Evolutionary conservation across 208 protist genomes (phyloP).

Genomic region (Phytomonas francai): DNA sequence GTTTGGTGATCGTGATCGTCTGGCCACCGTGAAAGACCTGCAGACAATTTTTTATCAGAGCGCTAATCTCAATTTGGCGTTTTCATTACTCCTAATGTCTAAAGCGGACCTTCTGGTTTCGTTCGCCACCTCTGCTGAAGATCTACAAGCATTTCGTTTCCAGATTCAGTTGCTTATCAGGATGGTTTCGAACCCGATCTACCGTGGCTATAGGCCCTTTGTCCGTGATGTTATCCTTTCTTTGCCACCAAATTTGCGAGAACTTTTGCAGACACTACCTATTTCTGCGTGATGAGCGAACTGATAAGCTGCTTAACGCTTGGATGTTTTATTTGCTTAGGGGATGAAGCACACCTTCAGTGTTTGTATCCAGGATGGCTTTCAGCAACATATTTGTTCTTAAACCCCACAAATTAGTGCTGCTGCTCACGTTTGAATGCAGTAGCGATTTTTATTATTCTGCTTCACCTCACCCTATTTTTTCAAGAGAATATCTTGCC

Average conservation of each 20-base stretch:
- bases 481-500: slow-evolving; percentile 3
- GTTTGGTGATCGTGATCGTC: slow-evolving; percentile 31
- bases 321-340: background rate
- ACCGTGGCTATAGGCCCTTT: slow-evolving; percentile 45
- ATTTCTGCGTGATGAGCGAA: background rate
- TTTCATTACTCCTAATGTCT: slow-evolving; percentile 48
- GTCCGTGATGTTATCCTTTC: slow-evolving; percentile 40
- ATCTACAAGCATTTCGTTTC: background rate
- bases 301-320: background rate
- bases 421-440: background rate
- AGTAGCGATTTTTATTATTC: background rate
- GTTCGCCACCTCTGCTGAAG: background rate
- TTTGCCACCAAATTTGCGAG: slow-evolving; percentile 17
- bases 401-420: background rate
- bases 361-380: background rate
- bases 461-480: background rate
- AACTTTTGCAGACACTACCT: background rate
- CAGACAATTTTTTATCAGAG: slow-evolving; percentile 22
- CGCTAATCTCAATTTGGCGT: slow-evolving; percentile 25
- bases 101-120: slow-evolving; percentile 24
- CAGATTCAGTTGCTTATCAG: slow-evolving; percentile 7
- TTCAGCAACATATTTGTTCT: background rate
- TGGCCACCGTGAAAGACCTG: slow-evolving; percentile 22
- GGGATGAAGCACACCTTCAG: background rate
- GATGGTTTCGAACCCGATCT: slow-evolving; percentile 20